Percentiles rank a stretch among this genome's conserved stretches.
Conservation (phyloP, 176 grass and related monocot species). For the Oropetium thomaeum region DNA sequence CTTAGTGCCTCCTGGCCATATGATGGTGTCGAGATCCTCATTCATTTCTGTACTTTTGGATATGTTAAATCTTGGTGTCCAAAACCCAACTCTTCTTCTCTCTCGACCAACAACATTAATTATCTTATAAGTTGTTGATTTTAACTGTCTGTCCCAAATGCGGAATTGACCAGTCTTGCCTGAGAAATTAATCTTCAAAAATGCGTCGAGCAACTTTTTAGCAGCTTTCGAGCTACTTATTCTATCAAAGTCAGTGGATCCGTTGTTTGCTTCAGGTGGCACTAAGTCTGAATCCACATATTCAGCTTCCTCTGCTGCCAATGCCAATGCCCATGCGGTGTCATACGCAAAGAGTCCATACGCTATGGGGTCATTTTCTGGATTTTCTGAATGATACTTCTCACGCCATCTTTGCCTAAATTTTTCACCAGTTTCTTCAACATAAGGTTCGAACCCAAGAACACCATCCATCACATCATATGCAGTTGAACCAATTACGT, state of each 20-base stretch:
- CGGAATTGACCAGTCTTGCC: constrained; percentile 50
- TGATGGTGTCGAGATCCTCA: constrained; percentile 20
- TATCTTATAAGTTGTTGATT: constrained; percentile 53
- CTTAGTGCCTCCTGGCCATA: constrained; percentile 47
- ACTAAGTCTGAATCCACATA: constrained; percentile 32
- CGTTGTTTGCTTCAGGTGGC: constrained; percentile 24
- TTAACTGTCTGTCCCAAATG: constrained; percentile 54
- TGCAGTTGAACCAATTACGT: constrained; percentile 40
- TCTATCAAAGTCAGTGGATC: constrained; percentile 51
- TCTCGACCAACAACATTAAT: constrained; percentile 33
- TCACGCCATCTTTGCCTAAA: constrained; percentile 45
- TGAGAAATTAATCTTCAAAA: constrained; percentile 36
- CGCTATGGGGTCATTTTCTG: constrained; percentile 27
- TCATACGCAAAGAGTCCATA: constrained; percentile 78
- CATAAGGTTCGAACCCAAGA: constrained; percentile 58
- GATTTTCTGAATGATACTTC: constrained; percentile 38
- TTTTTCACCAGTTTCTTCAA: constrained; percentile 16
- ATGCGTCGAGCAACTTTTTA: constrained; percentile 8
- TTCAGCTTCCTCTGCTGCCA: constrained; percentile 40
- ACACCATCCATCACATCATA: constrained; percentile 71
- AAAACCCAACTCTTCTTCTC: constrained; percentile 37
- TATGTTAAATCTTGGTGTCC: constrained; percentile 25
- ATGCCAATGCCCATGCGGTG: constrained; percentile 59
- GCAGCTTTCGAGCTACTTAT: constrained; percentile 43
- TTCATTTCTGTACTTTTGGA: constrained; percentile 14